Conservation (phyloP, 768 basidiomycete genomes). For the Coprinopsis sp. region DNA sequence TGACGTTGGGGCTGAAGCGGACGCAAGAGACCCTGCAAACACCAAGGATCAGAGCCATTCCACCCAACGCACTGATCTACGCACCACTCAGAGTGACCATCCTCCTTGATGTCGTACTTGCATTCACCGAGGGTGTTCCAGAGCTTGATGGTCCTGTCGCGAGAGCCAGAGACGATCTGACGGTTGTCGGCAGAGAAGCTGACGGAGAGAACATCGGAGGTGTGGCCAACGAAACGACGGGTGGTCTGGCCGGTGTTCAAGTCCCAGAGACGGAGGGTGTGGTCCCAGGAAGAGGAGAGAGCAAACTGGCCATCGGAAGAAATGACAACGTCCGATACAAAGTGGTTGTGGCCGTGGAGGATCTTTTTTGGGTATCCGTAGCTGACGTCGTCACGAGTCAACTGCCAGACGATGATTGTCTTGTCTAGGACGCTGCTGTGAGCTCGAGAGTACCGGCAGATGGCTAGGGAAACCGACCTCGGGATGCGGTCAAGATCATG, state of each 20-base stretch:
- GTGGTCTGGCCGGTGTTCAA: constrained; percentile 96
- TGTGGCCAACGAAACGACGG: constrained; percentile 97
- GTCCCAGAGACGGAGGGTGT: constrained; percentile 99
- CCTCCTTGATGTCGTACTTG: constrained; percentile 99
- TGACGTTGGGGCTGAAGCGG: constrained; percentile 95
- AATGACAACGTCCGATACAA: constrained; percentile 97
- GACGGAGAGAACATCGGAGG: constrained; percentile 95
- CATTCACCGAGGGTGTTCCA: constrained; percentile 99
- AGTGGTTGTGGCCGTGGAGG: constrained; percentile 98
- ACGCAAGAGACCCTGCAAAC: constrained; percentile 90
- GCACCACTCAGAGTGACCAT: constrained; percentile 94
- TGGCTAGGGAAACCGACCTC: constrained; percentile 54
- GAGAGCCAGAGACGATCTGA: constrained; percentile 97
- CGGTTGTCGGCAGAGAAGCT: constrained; percentile 99
- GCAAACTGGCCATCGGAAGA: constrained; percentile 99
- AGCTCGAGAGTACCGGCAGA: constrained; percentile 22
- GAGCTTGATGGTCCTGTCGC: constrained; percentile 96
- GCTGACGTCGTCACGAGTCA: constrained; percentile 86
- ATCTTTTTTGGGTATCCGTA: constrained; percentile 98
- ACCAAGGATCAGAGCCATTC: constrained; percentile 2
- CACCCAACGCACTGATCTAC: constrained; percentile 20
- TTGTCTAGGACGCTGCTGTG: constrained; percentile 63
- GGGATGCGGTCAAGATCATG: constrained; percentile 96
- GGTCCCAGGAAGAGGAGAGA: constrained; percentile 99
- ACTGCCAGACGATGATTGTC: constrained; percentile 99